These are phyloP conservation scores for Aspergillus asperescens DNA, from an alignment of 495 filamentous ascomycete genomes.

Conservation along the genomic window DNA sequence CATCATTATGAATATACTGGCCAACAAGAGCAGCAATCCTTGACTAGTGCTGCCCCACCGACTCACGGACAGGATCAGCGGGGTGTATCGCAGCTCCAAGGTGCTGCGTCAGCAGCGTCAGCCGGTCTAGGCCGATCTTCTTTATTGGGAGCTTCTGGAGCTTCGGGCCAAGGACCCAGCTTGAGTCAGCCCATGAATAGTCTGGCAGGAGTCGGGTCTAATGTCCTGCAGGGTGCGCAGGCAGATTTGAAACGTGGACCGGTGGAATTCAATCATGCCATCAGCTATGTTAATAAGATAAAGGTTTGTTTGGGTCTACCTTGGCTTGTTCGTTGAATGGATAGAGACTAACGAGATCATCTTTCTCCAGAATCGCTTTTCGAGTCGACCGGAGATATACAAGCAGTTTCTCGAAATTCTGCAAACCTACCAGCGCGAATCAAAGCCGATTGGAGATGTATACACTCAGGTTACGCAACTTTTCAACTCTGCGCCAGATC, in stretches of 20 bases:
- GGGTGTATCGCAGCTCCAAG: constrained; percentile 74
- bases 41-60: constrained; percentile 47
- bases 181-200: constrained; percentile 45
- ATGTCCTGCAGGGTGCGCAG: constrained; percentile 49
- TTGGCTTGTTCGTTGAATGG: not conserved
- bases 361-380: constrained; percentile 75
- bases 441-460: constrained; percentile 97
- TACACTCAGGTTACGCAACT: constrained; percentile 95
- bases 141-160: constrained; percentile 41
- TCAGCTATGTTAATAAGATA: constrained; percentile 99
- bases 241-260: constrained; percentile 75
- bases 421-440: constrained; percentile 97
- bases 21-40: constrained; percentile 44
- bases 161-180: constrained; percentile 43
- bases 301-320: constrained; percentile 58
- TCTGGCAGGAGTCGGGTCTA: constrained; percentile 40
- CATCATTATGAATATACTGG: constrained; percentile 43
- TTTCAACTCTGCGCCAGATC: constrained; percentile 91
- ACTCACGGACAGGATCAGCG: constrained; percentile 76
- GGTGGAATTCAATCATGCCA: constrained; percentile 99
- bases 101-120: constrained; percentile 61
- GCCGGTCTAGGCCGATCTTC: constrained; percentile 41
- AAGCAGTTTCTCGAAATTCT: constrained; percentile 98
- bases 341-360: not conserved
- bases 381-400: constrained; percentile 93